Percentiles rank a stretch among this genome's conserved stretches.
Evolutionary conservation across 768 basidiomycete genomes (phyloP).

Genomic region (Cytidiella melzeri): DNA sequence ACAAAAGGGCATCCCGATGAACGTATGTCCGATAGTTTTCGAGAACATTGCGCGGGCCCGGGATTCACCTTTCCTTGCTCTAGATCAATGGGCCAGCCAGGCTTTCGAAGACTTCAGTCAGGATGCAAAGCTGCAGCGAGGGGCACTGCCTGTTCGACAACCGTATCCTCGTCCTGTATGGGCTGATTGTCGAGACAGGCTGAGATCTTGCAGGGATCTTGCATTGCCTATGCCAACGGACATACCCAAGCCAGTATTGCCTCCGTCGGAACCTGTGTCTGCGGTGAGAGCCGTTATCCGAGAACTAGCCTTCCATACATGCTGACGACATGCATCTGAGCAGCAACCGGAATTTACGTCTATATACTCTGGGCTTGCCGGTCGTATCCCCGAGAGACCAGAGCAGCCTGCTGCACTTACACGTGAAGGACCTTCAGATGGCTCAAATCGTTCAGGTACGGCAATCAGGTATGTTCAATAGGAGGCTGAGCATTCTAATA

Average conservation of each 20-base stretch:
- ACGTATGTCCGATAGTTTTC: no score
- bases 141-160: conserved; percentile 13
- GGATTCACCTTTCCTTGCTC: no score
- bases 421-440: no score
- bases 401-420: neutral
- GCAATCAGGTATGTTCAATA: no score
- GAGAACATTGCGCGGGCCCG: no score
- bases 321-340: neutral
- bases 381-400: neutral
- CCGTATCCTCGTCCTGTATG: conserved; percentile 18
- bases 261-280: no score
- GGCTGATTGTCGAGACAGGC: neutral
- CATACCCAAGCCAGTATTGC: neutral
- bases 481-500: no score
- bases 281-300: no score
- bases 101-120: conserved; percentile 2
- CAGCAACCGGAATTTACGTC: neutral
- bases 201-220: conserved; percentile 3
- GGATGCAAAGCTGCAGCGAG: neutral
- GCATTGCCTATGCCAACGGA: conserved; percentile 3
- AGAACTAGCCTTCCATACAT: no score
- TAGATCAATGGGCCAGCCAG: conserved; percentile 19
- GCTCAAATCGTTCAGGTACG: no score
- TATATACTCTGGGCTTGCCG: neutral
- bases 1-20: conserved; percentile 18